Base-by-base conservation (phyloP, 805 yeast species). In the Zygotorulaspora florentina region DNA sequence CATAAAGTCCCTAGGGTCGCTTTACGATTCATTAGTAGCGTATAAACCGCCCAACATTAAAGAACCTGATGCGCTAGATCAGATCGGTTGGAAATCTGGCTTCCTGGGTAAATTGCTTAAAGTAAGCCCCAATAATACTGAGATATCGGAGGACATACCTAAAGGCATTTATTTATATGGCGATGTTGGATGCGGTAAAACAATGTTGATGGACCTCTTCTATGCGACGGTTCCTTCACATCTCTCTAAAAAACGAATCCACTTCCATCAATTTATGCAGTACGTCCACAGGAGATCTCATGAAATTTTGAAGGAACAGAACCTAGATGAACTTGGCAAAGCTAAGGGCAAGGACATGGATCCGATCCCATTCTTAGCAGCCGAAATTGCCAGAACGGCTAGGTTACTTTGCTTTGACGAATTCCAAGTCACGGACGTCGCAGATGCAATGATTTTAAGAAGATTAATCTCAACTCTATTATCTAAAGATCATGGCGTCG, bases 181-280 rank as follows among this genome's bases (percentile, higher is more conserved):
- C 17, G 98, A 93, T 65, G 99, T 93, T 35, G 99, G 99, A 1
- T 90, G 98, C 66, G 99, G 99, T 3, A 91, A 93, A 62, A 93
- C 99, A 7, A 91, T 93, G 97, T 72, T 93, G 49, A 91, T 93
- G 98, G 98, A 93, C 66, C 72, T 93, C 54, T 93, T 93, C 59
- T 93, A 90, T 67, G 72, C 79, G 16, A 87, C 96, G 0, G 76
- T 91, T 13, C 97, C 98, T 0, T 42, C 66, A 0, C 87, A 85
- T 61, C 70, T 93, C 47, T 76, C 91, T 10, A 88, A 89, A 59
- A 76, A 73, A 56, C 75, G 99, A 53, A 73, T 91, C 39, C 99
- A 93, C 66, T 93, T 93, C 73, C 99, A 93, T 66, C 96, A 89
- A 56, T 93, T 93, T 65, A 93, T 93, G 97, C 98, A 93, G 63